Percentiles rank a stretch among this genome's conserved stretches.
Evolutionary conservation across 441 rosid genomes (phyloP).

Genomic region (Adansonia gregorii): DNA sequence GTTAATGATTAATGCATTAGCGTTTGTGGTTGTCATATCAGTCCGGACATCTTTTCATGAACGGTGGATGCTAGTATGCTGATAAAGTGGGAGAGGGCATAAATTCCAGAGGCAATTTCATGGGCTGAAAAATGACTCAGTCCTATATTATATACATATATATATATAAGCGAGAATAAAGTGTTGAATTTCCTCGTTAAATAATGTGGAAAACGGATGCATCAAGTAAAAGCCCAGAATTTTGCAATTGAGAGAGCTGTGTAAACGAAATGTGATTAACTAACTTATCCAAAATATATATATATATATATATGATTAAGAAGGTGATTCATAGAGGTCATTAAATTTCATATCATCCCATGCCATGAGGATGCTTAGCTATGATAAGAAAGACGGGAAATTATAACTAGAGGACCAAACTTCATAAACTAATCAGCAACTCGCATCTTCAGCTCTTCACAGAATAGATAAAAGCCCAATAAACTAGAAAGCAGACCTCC

Average conservation of each 20-base stretch:
- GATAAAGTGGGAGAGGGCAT: not conserved
- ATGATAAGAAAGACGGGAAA: not conserved
- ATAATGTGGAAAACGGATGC: not conserved
- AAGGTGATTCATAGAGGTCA: not conserved
- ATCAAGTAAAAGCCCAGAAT: not conserved
- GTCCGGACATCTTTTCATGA: not conserved
- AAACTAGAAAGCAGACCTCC: conserved; percentile 32
- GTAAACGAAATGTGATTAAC: not conserved
- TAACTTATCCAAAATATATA: too few relatives aligned
- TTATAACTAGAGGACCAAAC: not conserved
- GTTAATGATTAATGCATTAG: not conserved
- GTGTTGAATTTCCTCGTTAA: not conserved
- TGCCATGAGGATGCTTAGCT: not conserved
- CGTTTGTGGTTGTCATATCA: not conserved
- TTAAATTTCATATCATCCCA: not conserved
- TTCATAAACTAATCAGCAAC: not conserved
- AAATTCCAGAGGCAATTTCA: not conserved
- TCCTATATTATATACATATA: too few relatives aligned
- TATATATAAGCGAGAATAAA: not conserved
- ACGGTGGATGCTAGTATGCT: not conserved
- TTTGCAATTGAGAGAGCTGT: not conserved
- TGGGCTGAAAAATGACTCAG: not conserved
- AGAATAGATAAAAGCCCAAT: not conserved
- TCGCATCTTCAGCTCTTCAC: not conserved
- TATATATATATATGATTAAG: not conserved